phyloP scores from a whole-genome alignment of 1,284 basidiomycete genomes.

The Cryptococcus depauperatus region DNA sequence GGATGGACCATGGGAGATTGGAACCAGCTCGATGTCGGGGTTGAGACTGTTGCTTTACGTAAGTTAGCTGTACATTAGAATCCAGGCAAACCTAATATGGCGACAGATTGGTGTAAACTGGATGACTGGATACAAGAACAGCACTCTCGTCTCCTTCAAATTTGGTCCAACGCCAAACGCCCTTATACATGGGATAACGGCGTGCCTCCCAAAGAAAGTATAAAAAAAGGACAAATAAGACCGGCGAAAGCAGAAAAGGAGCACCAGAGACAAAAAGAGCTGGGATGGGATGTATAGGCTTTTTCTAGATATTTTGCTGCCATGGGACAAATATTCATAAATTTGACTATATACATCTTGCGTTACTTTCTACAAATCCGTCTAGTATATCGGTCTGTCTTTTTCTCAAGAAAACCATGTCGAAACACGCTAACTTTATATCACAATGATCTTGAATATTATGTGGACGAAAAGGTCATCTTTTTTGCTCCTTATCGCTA shows the following conservation, averaged over 20 bases:
- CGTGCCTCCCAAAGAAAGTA: slow-evolving; percentile 24
- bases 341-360: no score
- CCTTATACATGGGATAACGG: slow-evolving; percentile 36
- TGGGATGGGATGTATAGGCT: slow-evolving; percentile 43
- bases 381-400: no score
- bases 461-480: no score
- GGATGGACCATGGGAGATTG: slow-evolving; percentile 47
- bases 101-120: slow-evolving; percentile 41
- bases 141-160: slow-evolving; percentile 24
- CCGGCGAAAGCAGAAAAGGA: slow-evolving; percentile 36
- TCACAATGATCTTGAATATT: no score
- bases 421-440: no score
- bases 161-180: slow-evolving; percentile 35
- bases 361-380: no score
- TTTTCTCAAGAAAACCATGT: no score
- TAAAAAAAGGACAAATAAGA: slow-evolving; percentile 31
- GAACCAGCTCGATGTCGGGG: slow-evolving; percentile 42
- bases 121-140: slow-evolving; percentile 42
- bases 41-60: slow-evolving; percentile 44
- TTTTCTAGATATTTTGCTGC: no score
- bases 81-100: not conserved
- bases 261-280: slow-evolving; percentile 39
- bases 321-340: no score
- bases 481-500: no score
- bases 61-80: slow-evolving; percentile 16